A percentile compares a stretch with the other conserved stretches of the same genome.
These are phyloP conservation scores for Neospermospora avenae DNA, from an alignment of 2,329 filamentous ascomycete genomes.

Conservation along the genomic window DNA sequence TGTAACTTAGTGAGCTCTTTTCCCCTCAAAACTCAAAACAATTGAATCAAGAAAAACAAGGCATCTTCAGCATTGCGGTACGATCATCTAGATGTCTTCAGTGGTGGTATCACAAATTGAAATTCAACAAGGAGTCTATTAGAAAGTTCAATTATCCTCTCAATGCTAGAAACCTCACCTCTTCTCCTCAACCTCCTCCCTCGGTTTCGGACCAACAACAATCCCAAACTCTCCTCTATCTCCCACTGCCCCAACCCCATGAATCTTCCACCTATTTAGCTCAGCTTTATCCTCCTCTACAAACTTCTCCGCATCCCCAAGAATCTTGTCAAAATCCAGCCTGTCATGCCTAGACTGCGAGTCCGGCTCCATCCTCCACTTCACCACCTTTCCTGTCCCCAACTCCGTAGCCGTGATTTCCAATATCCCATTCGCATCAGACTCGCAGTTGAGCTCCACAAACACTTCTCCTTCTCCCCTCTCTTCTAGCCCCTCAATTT, in stretches of 20 bases:
- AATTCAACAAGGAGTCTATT: too few relatives aligned
- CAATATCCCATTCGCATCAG: slow-evolving; percentile 22
- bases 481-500: slow-evolving; percentile 60
- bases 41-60: too few relatives aligned
- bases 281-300: neutral
- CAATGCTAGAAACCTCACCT: too few relatives aligned
- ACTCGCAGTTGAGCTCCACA: slow-evolving; percentile 20
- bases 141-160: too few relatives aligned
- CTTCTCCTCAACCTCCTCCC: neutral
- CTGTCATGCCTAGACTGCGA: neutral
- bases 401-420: neutral
- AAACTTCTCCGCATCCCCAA: neutral
- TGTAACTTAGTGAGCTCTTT: too few relatives aligned
- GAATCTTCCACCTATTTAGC: neutral
- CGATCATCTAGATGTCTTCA: too few relatives aligned
- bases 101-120: too few relatives aligned
- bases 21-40: too few relatives aligned
- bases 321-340: neutral
- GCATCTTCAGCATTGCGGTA: too few relatives aligned
- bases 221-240: neutral
- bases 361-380: neutral
- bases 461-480: slow-evolving; percentile 14
- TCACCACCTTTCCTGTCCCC: neutral
- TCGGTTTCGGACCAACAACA: neutral
- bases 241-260: neutral